Conservation (phyloP, 306 rosid species). For the Carpinus fangiana region DNA sequence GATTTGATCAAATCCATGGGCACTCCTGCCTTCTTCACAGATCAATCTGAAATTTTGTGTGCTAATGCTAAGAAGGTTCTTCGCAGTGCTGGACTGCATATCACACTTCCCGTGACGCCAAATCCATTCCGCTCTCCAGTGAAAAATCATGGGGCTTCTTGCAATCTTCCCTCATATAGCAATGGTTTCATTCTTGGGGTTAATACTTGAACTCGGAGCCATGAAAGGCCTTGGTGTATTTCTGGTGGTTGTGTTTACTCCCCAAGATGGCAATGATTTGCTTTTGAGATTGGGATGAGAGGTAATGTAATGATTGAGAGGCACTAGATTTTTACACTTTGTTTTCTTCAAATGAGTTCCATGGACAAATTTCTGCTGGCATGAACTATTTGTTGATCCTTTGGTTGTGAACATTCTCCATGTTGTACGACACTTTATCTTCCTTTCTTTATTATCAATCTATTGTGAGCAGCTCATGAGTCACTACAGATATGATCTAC, state of each 20-base stretch:
- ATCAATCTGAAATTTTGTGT: constrained; percentile 40
- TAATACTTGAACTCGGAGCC: constrained; percentile 40
- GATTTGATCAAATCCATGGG: constrained; percentile 40
- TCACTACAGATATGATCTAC: background rate
- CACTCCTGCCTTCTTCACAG: constrained; percentile 42
- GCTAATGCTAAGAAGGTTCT: constrained; percentile 38
- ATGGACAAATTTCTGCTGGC: constrained; percentile 1
- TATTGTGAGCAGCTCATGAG: background rate
- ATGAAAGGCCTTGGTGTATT: background rate
- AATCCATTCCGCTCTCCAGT: constrained; percentile 68
- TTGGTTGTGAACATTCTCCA: constrained; percentile 10
- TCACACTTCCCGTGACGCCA: constrained; percentile 65
- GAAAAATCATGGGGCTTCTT: constrained; percentile 44
- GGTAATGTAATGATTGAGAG: background rate
- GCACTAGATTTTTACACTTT: background rate
- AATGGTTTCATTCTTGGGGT: constrained; percentile 66
- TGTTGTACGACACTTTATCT: background rate
- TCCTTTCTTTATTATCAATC: background rate
- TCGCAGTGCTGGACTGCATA: constrained; percentile 37
- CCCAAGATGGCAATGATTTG: constrained; percentile 3
- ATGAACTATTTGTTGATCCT: background rate
- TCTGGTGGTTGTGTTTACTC: background rate
- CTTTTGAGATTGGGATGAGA: background rate
- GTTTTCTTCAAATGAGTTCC: background rate
- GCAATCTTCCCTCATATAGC: constrained; percentile 62